Percentiles rank a stretch among this genome's conserved stretches.
Evolutionary conservation across 1,139 yeast species (phyloP).

Genomic region (Spathaspora jeffriesii): DNA sequence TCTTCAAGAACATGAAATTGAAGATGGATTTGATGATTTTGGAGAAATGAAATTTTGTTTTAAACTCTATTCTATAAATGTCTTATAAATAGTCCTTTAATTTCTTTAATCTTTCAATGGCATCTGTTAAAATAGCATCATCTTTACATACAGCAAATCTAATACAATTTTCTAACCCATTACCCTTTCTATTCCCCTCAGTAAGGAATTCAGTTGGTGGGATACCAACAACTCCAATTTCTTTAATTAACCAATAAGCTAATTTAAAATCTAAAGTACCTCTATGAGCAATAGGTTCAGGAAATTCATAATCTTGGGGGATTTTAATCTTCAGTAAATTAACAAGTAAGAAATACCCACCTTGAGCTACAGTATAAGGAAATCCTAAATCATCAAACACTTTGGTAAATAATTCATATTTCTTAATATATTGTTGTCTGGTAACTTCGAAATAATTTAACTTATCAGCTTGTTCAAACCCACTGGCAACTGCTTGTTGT

Average conservation of each 20-base stretch:
- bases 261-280: slow-evolving; percentile 85
- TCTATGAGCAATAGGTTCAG: slow-evolving; percentile 58
- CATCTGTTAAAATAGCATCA: slow-evolving; percentile 75
- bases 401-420: slow-evolving; percentile 68
- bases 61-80: slow-evolving; percentile 26
- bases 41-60: slow-evolving; percentile 69
- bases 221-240: slow-evolving; percentile 91
- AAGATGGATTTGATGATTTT: slow-evolving; percentile 83
- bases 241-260: slow-evolving; percentile 92
- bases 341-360: slow-evolving; percentile 90
- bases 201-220: slow-evolving; percentile 95
- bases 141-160: slow-evolving; percentile 98
- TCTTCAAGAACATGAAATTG: slow-evolving; percentile 30
- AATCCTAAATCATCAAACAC: slow-evolving; percentile 85
- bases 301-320: slow-evolving; percentile 72
- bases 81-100: slow-evolving; percentile 61
- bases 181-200: slow-evolving; percentile 57
- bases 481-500: slow-evolving; percentile 88
- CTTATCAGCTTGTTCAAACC: slow-evolving; percentile 60
- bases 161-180: slow-evolving; percentile 78
- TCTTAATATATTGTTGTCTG: slow-evolving; percentile 63
- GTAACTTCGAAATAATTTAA: slow-evolving; percentile 71
- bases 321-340: slow-evolving; percentile 81
- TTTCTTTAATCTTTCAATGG: slow-evolving; percentile 70
- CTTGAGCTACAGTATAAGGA: slow-evolving; percentile 89